Evolutionary conservation across 805 yeast species (phyloP), one percentile per base, ranked within the genome.

Genomic region (Candida adriatica): DNA sequence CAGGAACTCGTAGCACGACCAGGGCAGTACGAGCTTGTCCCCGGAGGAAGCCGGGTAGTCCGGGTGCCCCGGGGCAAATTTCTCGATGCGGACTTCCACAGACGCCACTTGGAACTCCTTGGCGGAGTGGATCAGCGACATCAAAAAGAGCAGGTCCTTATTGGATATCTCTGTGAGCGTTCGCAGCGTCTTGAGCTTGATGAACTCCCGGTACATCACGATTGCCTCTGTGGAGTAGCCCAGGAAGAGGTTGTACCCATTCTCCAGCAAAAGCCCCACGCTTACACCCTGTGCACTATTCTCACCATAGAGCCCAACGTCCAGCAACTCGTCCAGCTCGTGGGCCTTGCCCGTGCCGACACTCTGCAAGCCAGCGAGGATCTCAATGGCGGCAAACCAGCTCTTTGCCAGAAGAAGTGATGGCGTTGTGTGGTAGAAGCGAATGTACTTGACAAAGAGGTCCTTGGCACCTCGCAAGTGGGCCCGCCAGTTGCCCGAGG

Each of bases 391-490:
- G 4, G 68, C 56, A 47, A 68, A 76, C 83, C 83, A 75, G 18
- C 61, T 55, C 35, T 70, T 68, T 1, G 77, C 62, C 14, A 73
- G 43, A 1, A 68, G 57, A 27, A 64, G 57, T 4, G 74, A 33
- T 8, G 51, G 48, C 2, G 51, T 46, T 5, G 41, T 41, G 25
- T 32, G 32, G 17, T 43, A 36, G 54, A 37, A 41, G 18, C 43
- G 41, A 45, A 35, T 45, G 33, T 72, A 70, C 40, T 70, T 74
- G 30, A 74, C 53, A 10, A 79, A 56, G n/a, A 78, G 49, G 35
- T 73, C 79, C 43, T 75, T 76, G 0, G 82, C 83, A 2, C 81
- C 83, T 37, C 69, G 53, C n/a, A 77, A 53, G 55, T 78, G 84
- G 1, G 80, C 72, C 35, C 80, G 58, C 85, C 84, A 78, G 38